Evolutionary conservation across 2,329 filamentous ascomycete genomes (phyloP), one percentile per base, ranked within the genome.

Genomic region (Chlorencoelia australis): DNA sequence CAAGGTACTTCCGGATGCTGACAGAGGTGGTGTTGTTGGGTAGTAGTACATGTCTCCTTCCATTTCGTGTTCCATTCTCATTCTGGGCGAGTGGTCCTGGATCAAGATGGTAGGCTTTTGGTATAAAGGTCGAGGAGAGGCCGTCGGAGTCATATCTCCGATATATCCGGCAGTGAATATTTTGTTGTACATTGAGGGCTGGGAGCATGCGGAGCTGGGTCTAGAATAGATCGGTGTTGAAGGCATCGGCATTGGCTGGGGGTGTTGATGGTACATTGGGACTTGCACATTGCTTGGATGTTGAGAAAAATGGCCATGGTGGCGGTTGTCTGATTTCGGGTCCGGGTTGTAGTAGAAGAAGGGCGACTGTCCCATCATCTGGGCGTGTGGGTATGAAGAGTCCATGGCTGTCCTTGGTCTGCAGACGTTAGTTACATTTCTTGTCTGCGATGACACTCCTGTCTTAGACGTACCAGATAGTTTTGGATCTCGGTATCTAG

Each of bases 341-440:
- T 91, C 83, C 48, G 82, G 77, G 54, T 76, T 80, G 68, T 89
- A 94, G 70, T 88, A 91, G 72, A 83, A 88, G 69, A 87, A 93
- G 41, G 82, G 68, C 48, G 79, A 74, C 63, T 83, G 80, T 43
- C 71, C 76, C 69, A 83, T 75, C 53, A 71, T 60, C 60, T 71
- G 75, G 53, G 62, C 39, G 25, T 55, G 54, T 30, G 41, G 27
- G 39, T 54, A 54, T 41, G 51, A n/a, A 47, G 50, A 50, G 41
- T 58, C 55, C 56, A 58, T 58, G 20, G 32, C 41, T 41, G 39
- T 26, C 44, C 33, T 40, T 28, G 32, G 38, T 46, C 42, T 52
- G 42, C 15, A 25, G 20, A 33, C 38, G 48, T 54, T 41, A 54
- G 52, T 49, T 34, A 40, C 35, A 37, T 42, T 45, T 30, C 27